These are phyloP conservation scores for Arthroderma sp. DNA, from an alignment of 2,329 filamentous ascomycete genomes.

Conservation along the genomic window DNA sequence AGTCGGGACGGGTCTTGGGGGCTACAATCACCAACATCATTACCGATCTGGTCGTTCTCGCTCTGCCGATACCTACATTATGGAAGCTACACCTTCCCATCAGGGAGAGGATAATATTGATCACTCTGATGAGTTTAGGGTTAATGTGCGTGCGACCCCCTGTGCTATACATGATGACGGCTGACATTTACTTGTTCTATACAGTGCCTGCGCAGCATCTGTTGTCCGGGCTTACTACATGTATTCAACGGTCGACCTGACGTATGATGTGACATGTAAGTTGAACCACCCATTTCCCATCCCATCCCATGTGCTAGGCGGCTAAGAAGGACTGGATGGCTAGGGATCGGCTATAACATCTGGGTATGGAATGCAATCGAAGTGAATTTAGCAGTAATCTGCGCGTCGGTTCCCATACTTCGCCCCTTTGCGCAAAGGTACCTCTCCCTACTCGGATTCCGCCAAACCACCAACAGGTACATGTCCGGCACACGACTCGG, in stretches of 20 bases:
- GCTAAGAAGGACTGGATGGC: background rate
- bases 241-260: constrained; percentile 5
- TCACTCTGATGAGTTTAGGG: constrained; percentile 11
- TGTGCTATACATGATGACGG: background rate
- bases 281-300: background rate
- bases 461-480: background rate
- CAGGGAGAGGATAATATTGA: constrained; percentile 8
- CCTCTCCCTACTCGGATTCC: constrained; percentile 6
- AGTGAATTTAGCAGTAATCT: constrained; percentile 14
- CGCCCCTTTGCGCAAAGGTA: constrained; percentile 10
- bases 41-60: constrained; percentile 10
- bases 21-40: constrained; percentile 9
- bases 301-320: background rate
- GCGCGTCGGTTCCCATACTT: constrained; percentile 13
- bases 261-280: constrained; percentile 12
- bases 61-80: constrained; percentile 11
- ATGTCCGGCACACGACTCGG: background rate
- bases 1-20: constrained; percentile 5
- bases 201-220: constrained; percentile 10
- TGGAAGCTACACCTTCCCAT: constrained; percentile 9
- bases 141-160: constrained; percentile 6
- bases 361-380: constrained; percentile 14
- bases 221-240: constrained; percentile 9
- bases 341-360: constrained; percentile 12
- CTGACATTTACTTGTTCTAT: background rate